Conservation (phyloP, 1,139 yeast genomes). For the Yamadazyma songkhlaensis region DNA sequence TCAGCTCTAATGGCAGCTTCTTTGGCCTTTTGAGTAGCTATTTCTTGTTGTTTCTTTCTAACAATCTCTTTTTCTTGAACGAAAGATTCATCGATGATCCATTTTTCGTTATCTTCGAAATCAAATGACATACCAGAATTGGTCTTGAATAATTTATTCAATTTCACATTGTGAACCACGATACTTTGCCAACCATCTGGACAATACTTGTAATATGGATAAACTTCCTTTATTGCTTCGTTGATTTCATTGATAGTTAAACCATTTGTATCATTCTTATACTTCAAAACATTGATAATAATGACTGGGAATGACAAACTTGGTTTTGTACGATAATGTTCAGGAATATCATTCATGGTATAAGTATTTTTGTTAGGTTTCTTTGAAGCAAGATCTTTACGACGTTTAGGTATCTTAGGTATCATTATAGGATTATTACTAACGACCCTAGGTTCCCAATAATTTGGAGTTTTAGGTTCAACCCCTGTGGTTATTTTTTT, state of each 20-base stretch:
- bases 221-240: constrained; percentile 79
- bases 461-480: constrained; percentile 24
- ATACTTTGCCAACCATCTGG: constrained; percentile 98
- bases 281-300: constrained; percentile 73
- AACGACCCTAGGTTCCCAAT: constrained; percentile 30
- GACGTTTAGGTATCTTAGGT: constrained; percentile 46
- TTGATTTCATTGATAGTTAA: constrained; percentile 83
- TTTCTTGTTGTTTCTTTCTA: constrained; percentile 65
- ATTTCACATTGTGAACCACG: constrained; percentile 81
- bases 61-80: constrained; percentile 77
- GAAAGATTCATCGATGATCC: constrained; percentile 86
- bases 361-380: constrained; percentile 59
- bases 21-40: constrained; percentile 55
- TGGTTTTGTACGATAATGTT: constrained; percentile 81
- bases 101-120: constrained; percentile 63
- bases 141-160: constrained; percentile 80
- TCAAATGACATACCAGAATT: constrained; percentile 21
- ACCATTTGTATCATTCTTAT: constrained; percentile 61
- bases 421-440: constrained; percentile 28
- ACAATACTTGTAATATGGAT: constrained; percentile 89
- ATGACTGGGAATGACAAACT: constrained; percentile 73
- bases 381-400: constrained; percentile 14
- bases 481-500: constrained; percentile 19
- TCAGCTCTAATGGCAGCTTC: constrained; percentile 55
- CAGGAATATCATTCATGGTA: constrained; percentile 78